Conservation (phyloP, 306 rosid species). For the Pterocarpus macrocarpus region DNA sequence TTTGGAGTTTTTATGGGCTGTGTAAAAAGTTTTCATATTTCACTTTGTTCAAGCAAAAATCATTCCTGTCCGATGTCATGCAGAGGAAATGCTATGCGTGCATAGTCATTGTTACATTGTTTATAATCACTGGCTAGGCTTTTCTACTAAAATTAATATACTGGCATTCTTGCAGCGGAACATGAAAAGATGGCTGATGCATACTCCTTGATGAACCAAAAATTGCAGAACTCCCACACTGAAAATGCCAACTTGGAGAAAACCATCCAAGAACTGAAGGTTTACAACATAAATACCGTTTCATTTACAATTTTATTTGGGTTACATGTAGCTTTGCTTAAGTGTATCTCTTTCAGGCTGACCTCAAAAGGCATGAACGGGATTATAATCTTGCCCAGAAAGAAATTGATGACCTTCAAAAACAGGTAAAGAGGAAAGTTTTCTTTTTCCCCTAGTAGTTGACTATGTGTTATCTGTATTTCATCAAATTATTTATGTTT, state of each 20-base stretch:
- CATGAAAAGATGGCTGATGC: slow-evolving; percentile 90
- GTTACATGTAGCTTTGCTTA: slow-evolving; percentile 41
- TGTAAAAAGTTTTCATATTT: not conserved
- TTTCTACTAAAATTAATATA: slow-evolving; percentile 35
- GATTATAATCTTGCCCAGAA: slow-evolving; percentile 71
- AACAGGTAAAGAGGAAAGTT: slow-evolving; percentile 66
- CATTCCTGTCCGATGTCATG: slow-evolving; percentile 15
- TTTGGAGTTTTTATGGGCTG: slow-evolving; percentile 9
- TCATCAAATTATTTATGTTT: slow-evolving; percentile 18
- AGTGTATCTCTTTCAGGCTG: slow-evolving; percentile 63
- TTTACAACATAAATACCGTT: slow-evolving; percentile 35
- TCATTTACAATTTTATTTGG: not conserved
- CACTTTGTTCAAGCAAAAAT: not conserved
- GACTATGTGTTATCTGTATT: slow-evolving; percentile 23
- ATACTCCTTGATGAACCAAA: slow-evolving; percentile 80
- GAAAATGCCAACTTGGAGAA: slow-evolving; percentile 77
- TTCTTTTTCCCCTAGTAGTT: not conserved
- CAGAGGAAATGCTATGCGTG: slow-evolving; percentile 16
- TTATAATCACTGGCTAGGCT: slow-evolving; percentile 4
- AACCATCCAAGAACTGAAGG: slow-evolving; percentile 83
- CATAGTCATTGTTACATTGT: slow-evolving; percentile 36
- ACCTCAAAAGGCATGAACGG: slow-evolving; percentile 80
- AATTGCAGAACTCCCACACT: slow-evolving; percentile 68
- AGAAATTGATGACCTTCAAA: slow-evolving; percentile 83
- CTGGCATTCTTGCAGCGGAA: slow-evolving; percentile 68